A percentile compares a stretch with the other conserved stretches of the same genome.
These are phyloP conservation scores for Leishmania tropica DNA, from an alignment of 208 protist genomes.

Conservation along the genomic window DNA sequence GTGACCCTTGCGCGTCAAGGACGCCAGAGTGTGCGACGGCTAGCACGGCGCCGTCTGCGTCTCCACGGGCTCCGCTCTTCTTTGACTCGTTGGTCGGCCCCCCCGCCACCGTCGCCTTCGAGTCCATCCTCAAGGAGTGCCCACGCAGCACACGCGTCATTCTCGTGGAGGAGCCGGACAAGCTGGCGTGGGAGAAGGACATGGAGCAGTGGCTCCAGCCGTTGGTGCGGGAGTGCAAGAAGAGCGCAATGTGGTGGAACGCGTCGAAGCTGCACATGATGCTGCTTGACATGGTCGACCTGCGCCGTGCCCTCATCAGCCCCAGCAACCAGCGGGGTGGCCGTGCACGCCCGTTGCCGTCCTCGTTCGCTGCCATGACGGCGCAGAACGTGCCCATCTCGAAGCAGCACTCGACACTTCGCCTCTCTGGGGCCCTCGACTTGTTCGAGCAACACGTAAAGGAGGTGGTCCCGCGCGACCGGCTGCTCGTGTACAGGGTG, in stretches of 20 bases:
- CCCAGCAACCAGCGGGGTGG: conserved; percentile 13
- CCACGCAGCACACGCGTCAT: conserved; percentile 80
- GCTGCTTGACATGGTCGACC: conserved; percentile 59
- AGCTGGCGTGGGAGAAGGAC: conserved; percentile 71
- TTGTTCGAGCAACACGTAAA: conserved; percentile 79
- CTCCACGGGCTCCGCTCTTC: not conserved
- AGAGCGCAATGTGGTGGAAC: conserved; percentile 14
- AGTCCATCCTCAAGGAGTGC: conserved; percentile 70
- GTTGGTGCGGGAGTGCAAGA: conserved; percentile 47
- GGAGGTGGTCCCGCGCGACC: conserved; percentile 69
- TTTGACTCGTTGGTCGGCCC: conserved; percentile 84
- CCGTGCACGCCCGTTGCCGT: conserved; percentile 7
- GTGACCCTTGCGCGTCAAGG: not conserved
- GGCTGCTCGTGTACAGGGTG: conserved; percentile 77
- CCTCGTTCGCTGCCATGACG: conserved; percentile 14
- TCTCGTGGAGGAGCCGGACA: conserved; percentile 82
- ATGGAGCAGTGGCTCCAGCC: conserved; percentile 49
- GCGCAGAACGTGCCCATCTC: conserved; percentile 38
- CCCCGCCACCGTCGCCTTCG: conserved; percentile 80
- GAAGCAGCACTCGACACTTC: conserved; percentile 30
- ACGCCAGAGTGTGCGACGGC: not conserved
- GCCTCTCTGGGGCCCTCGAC: conserved; percentile 54
- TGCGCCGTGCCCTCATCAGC: conserved; percentile 34
- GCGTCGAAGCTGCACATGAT: conserved; percentile 50
- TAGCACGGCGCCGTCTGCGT: not conserved